A percentile compares a stretch with the other conserved stretches of the same genome.
These are phyloP conservation scores for Daedalea quercina DNA, from an alignment of 768 basidiomycete genomes.

Conservation along the genomic window DNA sequence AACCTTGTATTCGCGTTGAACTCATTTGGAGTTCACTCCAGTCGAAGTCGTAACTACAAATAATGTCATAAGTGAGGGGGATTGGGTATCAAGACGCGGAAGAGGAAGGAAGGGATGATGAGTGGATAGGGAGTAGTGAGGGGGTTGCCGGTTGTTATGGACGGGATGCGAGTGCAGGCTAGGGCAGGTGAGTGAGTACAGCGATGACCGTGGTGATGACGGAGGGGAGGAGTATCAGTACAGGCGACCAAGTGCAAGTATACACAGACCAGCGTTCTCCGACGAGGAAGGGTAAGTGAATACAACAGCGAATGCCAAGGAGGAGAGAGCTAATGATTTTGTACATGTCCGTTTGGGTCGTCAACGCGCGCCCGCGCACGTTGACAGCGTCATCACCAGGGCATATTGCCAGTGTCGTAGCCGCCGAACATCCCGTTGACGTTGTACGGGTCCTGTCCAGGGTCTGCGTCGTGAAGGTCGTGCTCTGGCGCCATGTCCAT, in stretches of 20 bases:
- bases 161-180: background rate
- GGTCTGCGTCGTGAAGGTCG: conserved; percentile 24
- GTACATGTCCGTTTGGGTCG: conserved; percentile 20
- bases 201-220: background rate
- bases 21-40: background rate
- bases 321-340: conserved; percentile 11
- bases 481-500: conserved; percentile 14
- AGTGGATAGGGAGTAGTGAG: background rate
- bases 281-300: conserved; percentile 6
- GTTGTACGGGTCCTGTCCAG: conserved; percentile 28
- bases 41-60: conserved; percentile 2
- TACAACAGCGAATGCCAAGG: conserved; percentile 13
- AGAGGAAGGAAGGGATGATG: background rate
- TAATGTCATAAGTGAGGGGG: conserved; percentile 7
- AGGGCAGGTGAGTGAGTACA: background rate
- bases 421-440: conserved; percentile 31
- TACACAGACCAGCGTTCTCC: conserved; percentile 3
- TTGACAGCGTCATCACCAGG: conserved; percentile 25
- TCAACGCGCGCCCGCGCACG: conserved; percentile 27
- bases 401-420: conserved; percentile 31
- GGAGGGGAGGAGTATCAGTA: conserved; percentile 1
- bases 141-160: background rate
- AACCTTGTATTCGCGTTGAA: conserved; percentile 5
- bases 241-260: background rate
- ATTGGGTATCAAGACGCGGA: background rate